A percentile compares a stretch with the other conserved stretches of the same genome.
These are phyloP conservation scores for Coccomyxa sp. DNA, from an alignment of 139 green algal genomes.

Conservation along the genomic window DNA sequence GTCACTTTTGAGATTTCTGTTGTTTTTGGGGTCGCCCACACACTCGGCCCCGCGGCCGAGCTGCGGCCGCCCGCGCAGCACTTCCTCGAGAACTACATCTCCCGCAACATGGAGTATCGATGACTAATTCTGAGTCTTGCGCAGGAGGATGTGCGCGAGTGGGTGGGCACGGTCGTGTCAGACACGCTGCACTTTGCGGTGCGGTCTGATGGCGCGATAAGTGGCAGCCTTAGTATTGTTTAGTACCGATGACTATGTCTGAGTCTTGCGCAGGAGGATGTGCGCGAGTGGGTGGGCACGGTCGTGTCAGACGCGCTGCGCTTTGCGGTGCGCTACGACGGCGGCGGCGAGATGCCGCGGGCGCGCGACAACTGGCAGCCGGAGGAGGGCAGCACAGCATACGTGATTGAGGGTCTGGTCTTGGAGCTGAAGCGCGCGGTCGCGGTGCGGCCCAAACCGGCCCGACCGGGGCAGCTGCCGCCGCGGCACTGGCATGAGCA, in stretches of 20 bases:
- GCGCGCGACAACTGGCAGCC: too few relatives aligned
- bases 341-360: too few relatives aligned
- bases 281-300: background rate
- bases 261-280: slow-evolving; percentile 1
- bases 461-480: too few relatives aligned
- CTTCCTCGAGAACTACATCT: background rate
- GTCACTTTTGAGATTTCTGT: background rate
- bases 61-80: background rate
- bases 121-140: background rate
- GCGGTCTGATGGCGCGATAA: too few relatives aligned
- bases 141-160: slow-evolving; percentile 3
- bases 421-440: too few relatives aligned
- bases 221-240: background rate
- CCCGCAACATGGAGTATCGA: background rate
- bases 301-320: background rate
- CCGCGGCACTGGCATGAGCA: too few relatives aligned
- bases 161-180: background rate
- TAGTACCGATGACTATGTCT: background rate
- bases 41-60: background rate
- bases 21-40: background rate
- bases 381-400: too few relatives aligned
- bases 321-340: too few relatives aligned
- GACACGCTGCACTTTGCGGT: background rate
- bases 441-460: too few relatives aligned
- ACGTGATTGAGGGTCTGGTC: too few relatives aligned